Percentiles rank a stretch among this genome's conserved stretches.
Conservation (phyloP, 2,329 filamentous ascomycete genomes). For the Emergomyces africanus region DNA sequence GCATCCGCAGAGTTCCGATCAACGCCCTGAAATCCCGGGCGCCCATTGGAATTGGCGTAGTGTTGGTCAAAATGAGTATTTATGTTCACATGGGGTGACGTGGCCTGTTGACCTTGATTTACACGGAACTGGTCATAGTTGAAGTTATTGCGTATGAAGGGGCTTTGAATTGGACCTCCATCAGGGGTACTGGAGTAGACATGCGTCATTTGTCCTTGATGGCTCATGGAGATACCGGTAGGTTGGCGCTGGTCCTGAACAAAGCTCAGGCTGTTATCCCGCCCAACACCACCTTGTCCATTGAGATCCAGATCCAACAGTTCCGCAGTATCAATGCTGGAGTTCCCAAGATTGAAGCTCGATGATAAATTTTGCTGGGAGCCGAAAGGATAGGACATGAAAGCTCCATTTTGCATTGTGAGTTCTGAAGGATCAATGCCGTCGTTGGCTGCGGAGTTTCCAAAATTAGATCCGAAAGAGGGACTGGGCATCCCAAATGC, state of each 20-base stretch:
- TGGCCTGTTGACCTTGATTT: slow-evolving; percentile 46
- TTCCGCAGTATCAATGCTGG: slow-evolving; percentile 78
- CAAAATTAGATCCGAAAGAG: slow-evolving; percentile 37
- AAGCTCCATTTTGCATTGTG: slow-evolving; percentile 48
- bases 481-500: slow-evolving; percentile 42
- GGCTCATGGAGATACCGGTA: slow-evolving; percentile 45
- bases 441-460: slow-evolving; percentile 36
- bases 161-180: slow-evolving; percentile 81
- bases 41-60: slow-evolving; percentile 52
- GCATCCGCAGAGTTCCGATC: slow-evolving; percentile 62
- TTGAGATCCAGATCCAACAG: slow-evolving; percentile 52
- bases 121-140: slow-evolving; percentile 64
- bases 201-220: slow-evolving; percentile 54
- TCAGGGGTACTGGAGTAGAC: slow-evolving; percentile 88
- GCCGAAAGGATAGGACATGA: slow-evolving; percentile 45
- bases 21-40: slow-evolving; percentile 50
- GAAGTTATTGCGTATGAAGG: slow-evolving; percentile 64
- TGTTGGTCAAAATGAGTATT: slow-evolving; percentile 39
- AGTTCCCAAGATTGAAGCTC: slow-evolving; percentile 64
- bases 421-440: slow-evolving; percentile 78
- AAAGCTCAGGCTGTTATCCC: slow-evolving; percentile 24
- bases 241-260: slow-evolving; percentile 42
- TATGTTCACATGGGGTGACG: slow-evolving; percentile 24
- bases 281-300: slow-evolving; percentile 26
- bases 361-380: slow-evolving; percentile 53